A percentile compares a stretch with the other conserved stretches of the same genome.
Evolutionary conservation across 176 grass and related monocot species (phyloP).

Genomic region (Aegilops sharonensis): DNA sequence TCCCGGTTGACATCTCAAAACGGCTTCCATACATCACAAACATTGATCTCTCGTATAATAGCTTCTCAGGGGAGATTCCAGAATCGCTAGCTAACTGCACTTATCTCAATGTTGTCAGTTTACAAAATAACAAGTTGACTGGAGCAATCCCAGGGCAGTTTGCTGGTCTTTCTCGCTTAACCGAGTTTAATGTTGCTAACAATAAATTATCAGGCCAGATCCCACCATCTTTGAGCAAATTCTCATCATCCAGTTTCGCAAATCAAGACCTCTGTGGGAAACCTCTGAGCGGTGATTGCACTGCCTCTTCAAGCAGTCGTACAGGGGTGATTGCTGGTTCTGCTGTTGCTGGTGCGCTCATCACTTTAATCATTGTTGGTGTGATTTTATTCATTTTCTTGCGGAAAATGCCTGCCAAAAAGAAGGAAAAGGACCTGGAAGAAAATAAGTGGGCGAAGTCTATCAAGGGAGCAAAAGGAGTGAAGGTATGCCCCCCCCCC

Average conservation of each 20-base stretch:
- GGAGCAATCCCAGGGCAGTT: slow-evolving; percentile 73
- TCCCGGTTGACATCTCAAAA: slow-evolving; percentile 68
- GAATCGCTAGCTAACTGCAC: slow-evolving; percentile 53
- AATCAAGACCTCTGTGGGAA: slow-evolving; percentile 68
- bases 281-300: slow-evolving; percentile 43
- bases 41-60: slow-evolving; percentile 88
- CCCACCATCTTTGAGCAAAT: slow-evolving; percentile 33
- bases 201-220: slow-evolving; percentile 67
- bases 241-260: slow-evolving; percentile 40
- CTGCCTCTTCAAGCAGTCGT: slow-evolving; percentile 36
- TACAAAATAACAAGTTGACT: slow-evolving; percentile 74
- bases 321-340: slow-evolving; percentile 68
- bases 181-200: slow-evolving; percentile 59
- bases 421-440: slow-evolving; percentile 77
- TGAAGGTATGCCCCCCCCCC: slow-evolving; percentile 52
- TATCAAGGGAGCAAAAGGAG: slow-evolving; percentile 83
- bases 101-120: slow-evolving; percentile 68
- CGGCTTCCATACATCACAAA: slow-evolving; percentile 56
- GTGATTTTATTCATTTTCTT: slow-evolving; percentile 77
- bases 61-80: slow-evolving; percentile 84
- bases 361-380: slow-evolving; percentile 53
- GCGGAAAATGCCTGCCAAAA: slow-evolving; percentile 67
- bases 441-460: slow-evolving; percentile 96
- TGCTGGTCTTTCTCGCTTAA: slow-evolving; percentile 47
- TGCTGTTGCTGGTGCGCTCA: slow-evolving; percentile 68